Percentiles rank a stretch among this genome's conserved stretches.
Conservation (phyloP, 1,139 yeast genomes). For the Magnusiomyces magnusii region DNA sequence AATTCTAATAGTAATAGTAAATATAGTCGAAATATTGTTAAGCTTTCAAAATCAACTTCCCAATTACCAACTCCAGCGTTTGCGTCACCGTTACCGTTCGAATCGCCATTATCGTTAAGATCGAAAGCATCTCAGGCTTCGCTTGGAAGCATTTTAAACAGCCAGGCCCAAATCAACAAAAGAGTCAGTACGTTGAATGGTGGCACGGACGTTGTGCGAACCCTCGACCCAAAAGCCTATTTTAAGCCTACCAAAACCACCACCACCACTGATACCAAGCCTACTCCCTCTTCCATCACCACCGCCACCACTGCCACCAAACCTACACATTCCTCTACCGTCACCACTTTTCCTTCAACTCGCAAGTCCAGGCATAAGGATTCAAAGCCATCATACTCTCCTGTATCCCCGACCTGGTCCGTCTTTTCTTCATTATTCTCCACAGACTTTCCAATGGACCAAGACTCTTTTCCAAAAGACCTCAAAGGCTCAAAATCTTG, state of each 20-base stretch:
- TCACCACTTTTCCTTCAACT: not conserved
- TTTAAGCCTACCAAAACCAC: not conserved
- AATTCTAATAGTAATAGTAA: not conserved
- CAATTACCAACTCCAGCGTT: not conserved
- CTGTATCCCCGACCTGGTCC: not conserved
- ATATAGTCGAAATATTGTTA: not conserved
- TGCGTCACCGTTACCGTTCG: not conserved
- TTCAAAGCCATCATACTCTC: not conserved
- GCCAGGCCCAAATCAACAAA: not conserved
- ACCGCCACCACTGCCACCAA: not conserved
- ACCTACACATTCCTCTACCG: not conserved
- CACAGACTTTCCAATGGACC: not conserved
- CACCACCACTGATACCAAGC: not conserved
- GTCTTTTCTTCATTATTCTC: not conserved
- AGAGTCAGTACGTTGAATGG: not conserved
- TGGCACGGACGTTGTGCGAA: not conserved
- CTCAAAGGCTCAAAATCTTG: constrained; percentile 1
- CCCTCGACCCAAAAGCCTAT: not conserved
- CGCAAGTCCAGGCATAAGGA: not conserved
- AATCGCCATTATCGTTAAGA: not conserved
- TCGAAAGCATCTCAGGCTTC: not conserved
- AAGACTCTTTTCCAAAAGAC: not conserved
- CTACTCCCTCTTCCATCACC: not conserved
- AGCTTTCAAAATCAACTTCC: not conserved
- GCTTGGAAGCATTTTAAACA: not conserved